These are phyloP conservation scores for Salix viminalis DNA, from an alignment of 345 rosid genomes.

Conservation along the genomic window DNA sequence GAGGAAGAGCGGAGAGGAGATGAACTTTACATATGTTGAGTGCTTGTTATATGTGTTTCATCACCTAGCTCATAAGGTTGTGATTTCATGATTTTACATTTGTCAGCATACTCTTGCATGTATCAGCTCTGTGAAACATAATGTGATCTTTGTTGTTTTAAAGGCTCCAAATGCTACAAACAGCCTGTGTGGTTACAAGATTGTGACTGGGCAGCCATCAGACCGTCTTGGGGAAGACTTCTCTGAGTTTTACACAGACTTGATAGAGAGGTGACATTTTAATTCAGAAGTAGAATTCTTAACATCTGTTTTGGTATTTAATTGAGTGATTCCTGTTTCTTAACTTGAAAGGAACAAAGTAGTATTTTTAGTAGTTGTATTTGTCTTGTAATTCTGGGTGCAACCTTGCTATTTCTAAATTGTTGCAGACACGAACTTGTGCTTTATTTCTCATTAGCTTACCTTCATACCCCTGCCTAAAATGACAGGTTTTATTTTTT, in stretches of 20 bases:
- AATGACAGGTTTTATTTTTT: neutral
- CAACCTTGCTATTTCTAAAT: neutral
- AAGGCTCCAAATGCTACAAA: slow-evolving; percentile 98
- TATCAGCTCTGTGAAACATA: slow-evolving; percentile 12
- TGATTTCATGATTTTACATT: slow-evolving; percentile 13
- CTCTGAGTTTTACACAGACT: slow-evolving; percentile 78
- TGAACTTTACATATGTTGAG: slow-evolving; percentile 90
- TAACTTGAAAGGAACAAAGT: neutral
- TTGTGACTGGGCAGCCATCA: slow-evolving; percentile 97
- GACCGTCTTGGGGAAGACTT: slow-evolving; percentile 97
- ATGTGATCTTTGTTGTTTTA: slow-evolving; percentile 19
- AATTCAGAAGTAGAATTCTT: neutral
- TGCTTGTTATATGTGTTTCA: slow-evolving; percentile 86
- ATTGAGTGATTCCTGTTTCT: neutral
- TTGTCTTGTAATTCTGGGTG: neutral
- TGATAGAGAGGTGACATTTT: slow-evolving; percentile 67
- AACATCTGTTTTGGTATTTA: neutral
- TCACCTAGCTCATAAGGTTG: slow-evolving; percentile 90
- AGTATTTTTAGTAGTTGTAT: neutral
- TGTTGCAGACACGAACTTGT: neutral
- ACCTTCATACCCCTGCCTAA: neutral
- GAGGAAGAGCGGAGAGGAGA: slow-evolving; percentile 89
- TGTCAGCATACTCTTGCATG: neutral
- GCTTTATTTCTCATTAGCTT: neutral
- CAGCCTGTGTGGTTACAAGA: slow-evolving; percentile 90